Evolutionary conservation across 208 protist species (phyloP), one percentile per base, ranked within the genome.

Genomic region (Novymonas esmeraldas): DNA sequence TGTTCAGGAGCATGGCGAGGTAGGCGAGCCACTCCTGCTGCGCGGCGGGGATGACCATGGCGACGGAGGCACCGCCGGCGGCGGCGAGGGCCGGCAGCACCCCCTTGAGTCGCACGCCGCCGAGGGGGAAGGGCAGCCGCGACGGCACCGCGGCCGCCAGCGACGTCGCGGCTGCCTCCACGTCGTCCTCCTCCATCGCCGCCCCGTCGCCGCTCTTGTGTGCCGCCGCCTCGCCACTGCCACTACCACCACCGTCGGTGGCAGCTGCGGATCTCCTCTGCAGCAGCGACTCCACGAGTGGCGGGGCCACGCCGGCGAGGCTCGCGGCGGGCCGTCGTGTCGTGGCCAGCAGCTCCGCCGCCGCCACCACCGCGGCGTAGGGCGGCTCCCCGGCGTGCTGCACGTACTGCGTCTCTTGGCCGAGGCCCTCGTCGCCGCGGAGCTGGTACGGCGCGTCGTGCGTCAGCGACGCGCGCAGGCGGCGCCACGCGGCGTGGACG

Each of bases 1-100:
- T 89, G 54, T 68, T 73, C 3, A 89, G 63, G 49, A 89, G 55
- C 28, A 45, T 51, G n/a, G 50, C 44, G 3, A 84, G 36, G 49
- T 77, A 59, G 9, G 67, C 36, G 1, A 84, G 41, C 83, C 83
- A 89, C 64, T 74, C 61, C 20, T 57, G 51, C 26, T 65, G 60
- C 33, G 64, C 63, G 6, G 65, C 33, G 13, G 57, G 44, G 20
- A 58, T 46, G 28, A 38, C 52, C n/a, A 41, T 49, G 4, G 70
- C 50, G 9, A 51, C 63, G 1, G 63, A 55, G 6, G 70, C 70
- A 38, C 42, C 41, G 31, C 55, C 42, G 33, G 42, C 33, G 0
- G 55, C 48, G 34, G 60, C 7, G 20, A 67, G 29, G 44, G 54
- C 20, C 29, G 44, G 20, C 31, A 45, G 36, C 36, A 68, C 6